A percentile compares a stretch with the other conserved stretches of the same genome.
phyloP scores from a whole-genome alignment of 1,284 basidiomycete genomes.

The Tilletia indica region DNA sequence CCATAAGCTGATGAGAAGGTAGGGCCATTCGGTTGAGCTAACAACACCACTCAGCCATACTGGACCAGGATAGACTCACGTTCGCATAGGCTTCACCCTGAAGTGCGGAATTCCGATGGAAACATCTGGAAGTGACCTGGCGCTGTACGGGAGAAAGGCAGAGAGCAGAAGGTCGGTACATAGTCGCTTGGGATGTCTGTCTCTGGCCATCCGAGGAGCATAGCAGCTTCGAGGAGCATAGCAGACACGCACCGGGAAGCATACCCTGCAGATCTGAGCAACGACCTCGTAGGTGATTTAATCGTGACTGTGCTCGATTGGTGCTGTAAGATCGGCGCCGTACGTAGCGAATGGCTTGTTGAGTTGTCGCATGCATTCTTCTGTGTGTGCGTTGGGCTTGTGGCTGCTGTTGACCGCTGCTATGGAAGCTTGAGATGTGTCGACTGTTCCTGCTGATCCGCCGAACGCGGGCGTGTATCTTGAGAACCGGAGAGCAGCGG shows the following conservation, averaged over 20 bases:
- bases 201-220: slow-evolving; percentile 10
- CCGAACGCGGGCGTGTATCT: slow-evolving; percentile 19
- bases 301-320: too few species aligned
- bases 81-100: slow-evolving; percentile 77
- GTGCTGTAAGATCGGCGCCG: slow-evolving; percentile 73
- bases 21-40: not conserved
- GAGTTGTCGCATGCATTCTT: slow-evolving; percentile 82
- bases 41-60: not conserved
- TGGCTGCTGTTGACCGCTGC: slow-evolving; percentile 13
- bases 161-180: slow-evolving; percentile 58
- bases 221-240: not conserved
- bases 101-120: slow-evolving; percentile 86
- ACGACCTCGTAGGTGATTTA: slow-evolving; percentile 94
- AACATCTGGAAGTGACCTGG: slow-evolving; percentile 77
- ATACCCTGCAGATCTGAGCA: slow-evolving; percentile 83
- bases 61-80: slow-evolving; percentile 15
- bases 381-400: slow-evolving; percentile 64
- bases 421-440: not conserved
- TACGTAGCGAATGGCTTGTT: slow-evolving; percentile 89
- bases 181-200: not conserved
- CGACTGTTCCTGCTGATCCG: slow-evolving; percentile 4
- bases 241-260: slow-evolving; percentile 74
- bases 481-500: slow-evolving; percentile 13
- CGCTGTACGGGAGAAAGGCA: slow-evolving; percentile 77
- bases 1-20: slow-evolving; percentile 65